Evolutionary conservation across 176 grass and related monocot genomes (phyloP).

Genomic region (Carex scoparia): DNA sequence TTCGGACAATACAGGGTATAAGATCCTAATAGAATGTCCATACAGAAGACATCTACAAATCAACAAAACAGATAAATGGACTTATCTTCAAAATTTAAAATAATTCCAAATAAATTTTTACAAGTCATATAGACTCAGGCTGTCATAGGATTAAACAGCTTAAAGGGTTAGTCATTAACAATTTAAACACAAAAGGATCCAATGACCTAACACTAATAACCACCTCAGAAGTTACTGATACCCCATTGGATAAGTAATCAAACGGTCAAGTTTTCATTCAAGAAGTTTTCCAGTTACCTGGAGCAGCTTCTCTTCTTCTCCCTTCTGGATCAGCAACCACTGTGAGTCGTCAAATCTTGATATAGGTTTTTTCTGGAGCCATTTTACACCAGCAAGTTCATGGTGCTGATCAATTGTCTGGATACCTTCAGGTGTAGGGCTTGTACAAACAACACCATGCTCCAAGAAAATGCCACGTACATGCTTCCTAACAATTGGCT

Average conservation of each 20-base stretch:
- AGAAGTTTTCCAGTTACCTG: slow-evolving; percentile 41
- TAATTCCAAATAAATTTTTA: neutral
- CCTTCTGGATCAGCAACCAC: slow-evolving; percentile 99
- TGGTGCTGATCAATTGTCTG: slow-evolving; percentile 72
- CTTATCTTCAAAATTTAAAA: neutral
- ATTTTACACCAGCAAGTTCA: slow-evolving; percentile 64
- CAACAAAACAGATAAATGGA: neutral
- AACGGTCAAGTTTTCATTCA: neutral
- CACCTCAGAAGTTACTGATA: neutral
- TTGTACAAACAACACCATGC: slow-evolving; percentile 79
- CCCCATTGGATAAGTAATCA: neutral
- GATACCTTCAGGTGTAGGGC: slow-evolving; percentile 73
- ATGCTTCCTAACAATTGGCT: slow-evolving; percentile 94
- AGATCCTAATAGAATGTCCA: neutral
- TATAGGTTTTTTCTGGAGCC: slow-evolving; percentile 78
- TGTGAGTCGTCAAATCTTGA: slow-evolving; percentile 72
- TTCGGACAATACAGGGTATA: neutral
- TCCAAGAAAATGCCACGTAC: slow-evolving; percentile 81
- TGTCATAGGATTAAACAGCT: neutral
- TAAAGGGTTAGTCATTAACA: neutral
- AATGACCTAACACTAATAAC: neutral
- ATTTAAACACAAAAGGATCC: slow-evolving; percentile 1
- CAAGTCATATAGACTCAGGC: neutral
- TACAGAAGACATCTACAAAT: neutral
- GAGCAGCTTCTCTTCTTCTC: slow-evolving; percentile 92